These are phyloP conservation scores for Xerocomus nothofagi DNA, from an alignment of 1,284 basidiomycete species.

Conservation along the genomic window DNA sequence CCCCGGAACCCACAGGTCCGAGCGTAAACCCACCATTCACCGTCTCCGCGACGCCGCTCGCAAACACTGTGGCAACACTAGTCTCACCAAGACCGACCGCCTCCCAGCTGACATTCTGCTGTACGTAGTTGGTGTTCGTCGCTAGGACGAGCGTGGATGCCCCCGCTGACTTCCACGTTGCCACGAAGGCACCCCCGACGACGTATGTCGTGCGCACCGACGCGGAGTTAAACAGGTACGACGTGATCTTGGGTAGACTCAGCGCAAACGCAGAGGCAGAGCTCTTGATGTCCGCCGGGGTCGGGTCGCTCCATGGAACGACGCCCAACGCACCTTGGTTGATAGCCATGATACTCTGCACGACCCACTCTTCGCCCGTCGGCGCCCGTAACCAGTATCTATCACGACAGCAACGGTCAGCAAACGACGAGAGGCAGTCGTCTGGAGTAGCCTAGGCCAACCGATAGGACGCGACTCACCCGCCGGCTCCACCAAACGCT, in stretches of 20 bases:
- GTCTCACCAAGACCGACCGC: conserved; percentile 13
- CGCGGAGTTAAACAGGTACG: conserved; percentile 39
- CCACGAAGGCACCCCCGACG: conserved; percentile 38
- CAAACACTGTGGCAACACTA: conserved; percentile 14
- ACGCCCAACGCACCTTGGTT: conserved; percentile 71
- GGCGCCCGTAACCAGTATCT: conserved; percentile 70
- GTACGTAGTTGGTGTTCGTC: conserved; percentile 43
- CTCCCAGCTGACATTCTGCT: conserved; percentile 25
- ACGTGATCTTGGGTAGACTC: conserved; percentile 40
- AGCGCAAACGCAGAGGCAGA: conserved; percentile 55
- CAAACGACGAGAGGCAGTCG: no score
- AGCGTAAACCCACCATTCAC: conserved; percentile 13
- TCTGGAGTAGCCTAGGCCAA: no score
- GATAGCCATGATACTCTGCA: conserved; percentile 62
- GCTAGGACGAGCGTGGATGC: conserved; percentile 40
- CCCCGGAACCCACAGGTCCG: conserved; percentile 26
- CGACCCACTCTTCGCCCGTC: conserved; percentile 66
- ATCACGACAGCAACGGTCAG: neutral
- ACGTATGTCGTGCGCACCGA: conserved; percentile 32
- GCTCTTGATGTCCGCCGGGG: conserved; percentile 56
- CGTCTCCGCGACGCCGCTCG: conserved; percentile 17
- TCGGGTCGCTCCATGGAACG: conserved; percentile 70
- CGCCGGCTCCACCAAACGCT: conserved; percentile 62
- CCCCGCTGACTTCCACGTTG: conserved; percentile 39
- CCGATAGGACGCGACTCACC: conserved; percentile 47